phyloP scores from a whole-genome alignment of 805 yeast genomes.

The Teunomyces kruisii region DNA sequence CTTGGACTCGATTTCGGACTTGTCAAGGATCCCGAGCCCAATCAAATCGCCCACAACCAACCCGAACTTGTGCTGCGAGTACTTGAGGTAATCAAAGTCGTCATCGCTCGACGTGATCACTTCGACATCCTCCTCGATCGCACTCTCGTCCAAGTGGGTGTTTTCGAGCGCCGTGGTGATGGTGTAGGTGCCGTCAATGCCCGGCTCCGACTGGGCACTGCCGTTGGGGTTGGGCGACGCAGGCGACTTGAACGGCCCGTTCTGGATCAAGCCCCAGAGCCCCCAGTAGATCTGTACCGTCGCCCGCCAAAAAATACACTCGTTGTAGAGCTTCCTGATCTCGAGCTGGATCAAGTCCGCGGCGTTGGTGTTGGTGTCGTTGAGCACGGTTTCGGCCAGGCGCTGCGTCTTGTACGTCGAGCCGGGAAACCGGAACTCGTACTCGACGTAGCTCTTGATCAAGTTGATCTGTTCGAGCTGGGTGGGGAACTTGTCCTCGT shows the following conservation, averaged over 20 bases:
- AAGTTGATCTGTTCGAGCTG: conserved; percentile 67
- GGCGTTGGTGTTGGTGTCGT: conserved; percentile 13
- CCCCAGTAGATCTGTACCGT: conserved; percentile 80
- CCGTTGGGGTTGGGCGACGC: conserved; percentile 5
- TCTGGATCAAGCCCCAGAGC: conserved; percentile 88
- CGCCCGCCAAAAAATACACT: conserved; percentile 76
- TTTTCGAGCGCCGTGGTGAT: conserved; percentile 54
- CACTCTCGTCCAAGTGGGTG: conserved; percentile 22
- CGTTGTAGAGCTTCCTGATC: conserved; percentile 57
- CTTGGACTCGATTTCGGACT: conserved; percentile 26
- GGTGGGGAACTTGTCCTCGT: conserved; percentile 61
- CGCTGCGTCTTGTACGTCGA: conserved; percentile 24
- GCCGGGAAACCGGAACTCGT: conserved; percentile 41
- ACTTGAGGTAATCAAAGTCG: conserved; percentile 74
- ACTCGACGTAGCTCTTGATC: conserved; percentile 75
- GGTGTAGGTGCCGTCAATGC: conserved; percentile 41
- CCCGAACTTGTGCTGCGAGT: conserved; percentile 72
- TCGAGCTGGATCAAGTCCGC: conserved; percentile 36
- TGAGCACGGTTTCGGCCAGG: conserved; percentile 6
- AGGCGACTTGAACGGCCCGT: conserved; percentile 41
- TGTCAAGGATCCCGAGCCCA: conserved; percentile 51
- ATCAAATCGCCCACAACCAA: conserved; percentile 74
- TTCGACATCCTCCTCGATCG: conserved; percentile 23
- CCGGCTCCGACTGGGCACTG: conserved; percentile 26
- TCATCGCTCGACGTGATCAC: conserved; percentile 48